Evolutionary conservation across 2,329 filamentous ascomycete genomes (phyloP), one percentile per base, ranked within the genome.

Genomic region (Harringtonia lauricola): DNA sequence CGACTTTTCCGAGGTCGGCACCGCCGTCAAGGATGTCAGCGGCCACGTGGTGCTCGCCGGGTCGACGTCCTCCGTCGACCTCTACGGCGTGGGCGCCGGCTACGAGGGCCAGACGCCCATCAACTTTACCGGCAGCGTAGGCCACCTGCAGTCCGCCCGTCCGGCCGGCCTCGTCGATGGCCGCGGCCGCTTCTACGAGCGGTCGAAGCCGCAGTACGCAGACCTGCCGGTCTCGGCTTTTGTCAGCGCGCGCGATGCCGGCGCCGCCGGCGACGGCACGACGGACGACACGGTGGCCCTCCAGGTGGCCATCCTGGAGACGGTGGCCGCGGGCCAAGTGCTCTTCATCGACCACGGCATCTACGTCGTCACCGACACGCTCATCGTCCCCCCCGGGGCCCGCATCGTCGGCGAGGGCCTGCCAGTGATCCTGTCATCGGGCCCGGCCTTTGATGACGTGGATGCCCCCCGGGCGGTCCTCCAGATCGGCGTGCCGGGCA

Each of bases 151-250:
- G 24, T 26, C 24, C 7, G 6, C 24, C 7, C 49, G 81, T 68
- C 61, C 79, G 69, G 36, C 58, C 58, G 33, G 58, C 54, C 74
- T 90, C 3, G 63, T 84, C 3, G 22, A 22, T 8, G 64, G 70
- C 36, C 59, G 60, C 15, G 55, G 56, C 9, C 61, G 67, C 10
- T 13, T 9, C 22, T 76, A 84, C 58, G 88, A 83, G 56, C 75
- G 80, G 22, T 81, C 82, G 52, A 87, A 85, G 69, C 86, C 86
- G 14, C 76, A 86, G 52, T 92, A 92, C 56, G 72, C 77, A 43
- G 60, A 68, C 24, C 54, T 79, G 6, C 62, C 74, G 1, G 67
- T 69, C 3, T 67, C 66, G 3, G 66, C 70, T 4, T 86, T 90
- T 55, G 59, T 85, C 53, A 83, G 77, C 47, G 76, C 84, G 55